phyloP scores from a whole-genome alignment of 805 yeast genomes.

The Wickerhamiella brachini region DNA sequence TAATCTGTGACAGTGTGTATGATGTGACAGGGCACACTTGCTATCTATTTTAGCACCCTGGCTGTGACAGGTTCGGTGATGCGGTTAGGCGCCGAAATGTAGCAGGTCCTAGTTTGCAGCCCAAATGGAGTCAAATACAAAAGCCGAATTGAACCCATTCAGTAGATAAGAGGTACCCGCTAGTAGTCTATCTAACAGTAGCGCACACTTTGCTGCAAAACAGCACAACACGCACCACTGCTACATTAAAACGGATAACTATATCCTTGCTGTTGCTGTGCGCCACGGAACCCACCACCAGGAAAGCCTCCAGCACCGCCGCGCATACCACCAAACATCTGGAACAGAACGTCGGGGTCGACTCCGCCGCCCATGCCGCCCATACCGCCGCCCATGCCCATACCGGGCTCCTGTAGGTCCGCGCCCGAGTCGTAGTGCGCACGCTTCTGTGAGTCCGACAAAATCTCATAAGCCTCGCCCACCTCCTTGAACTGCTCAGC shows the following conservation, averaged over 20 bases:
- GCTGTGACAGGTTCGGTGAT: too few relatives aligned
- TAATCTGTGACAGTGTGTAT: too few relatives aligned
- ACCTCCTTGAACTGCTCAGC: conserved; percentile 91
- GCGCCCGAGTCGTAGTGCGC: conserved; percentile 81
- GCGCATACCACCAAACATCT: conserved; percentile 10
- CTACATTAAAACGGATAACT: background rate
- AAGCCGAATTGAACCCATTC: too few relatives aligned
- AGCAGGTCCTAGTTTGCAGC: too few relatives aligned
- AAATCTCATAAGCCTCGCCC: conserved; percentile 72
- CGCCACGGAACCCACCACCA: background rate
- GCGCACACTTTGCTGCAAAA: background rate
- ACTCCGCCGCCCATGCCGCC: conserved; percentile 33
- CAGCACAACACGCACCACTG: background rate
- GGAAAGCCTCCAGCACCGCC: conserved; percentile 11
- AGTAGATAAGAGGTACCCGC: too few relatives aligned
- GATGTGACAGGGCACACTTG: too few relatives aligned
- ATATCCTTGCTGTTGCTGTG: background rate
- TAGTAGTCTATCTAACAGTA: background rate
- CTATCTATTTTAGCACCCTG: too few relatives aligned
- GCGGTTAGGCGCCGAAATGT: too few relatives aligned
- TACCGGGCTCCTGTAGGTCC: conserved; percentile 33
- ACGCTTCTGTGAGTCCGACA: conserved; percentile 79
- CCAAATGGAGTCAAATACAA: too few relatives aligned
- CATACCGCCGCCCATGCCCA: conserved; percentile 42
- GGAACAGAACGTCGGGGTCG: conserved; percentile 1